Base-by-base conservation (phyloP, 164 flowering plant species). In the Akebia trifoliata region DNA sequence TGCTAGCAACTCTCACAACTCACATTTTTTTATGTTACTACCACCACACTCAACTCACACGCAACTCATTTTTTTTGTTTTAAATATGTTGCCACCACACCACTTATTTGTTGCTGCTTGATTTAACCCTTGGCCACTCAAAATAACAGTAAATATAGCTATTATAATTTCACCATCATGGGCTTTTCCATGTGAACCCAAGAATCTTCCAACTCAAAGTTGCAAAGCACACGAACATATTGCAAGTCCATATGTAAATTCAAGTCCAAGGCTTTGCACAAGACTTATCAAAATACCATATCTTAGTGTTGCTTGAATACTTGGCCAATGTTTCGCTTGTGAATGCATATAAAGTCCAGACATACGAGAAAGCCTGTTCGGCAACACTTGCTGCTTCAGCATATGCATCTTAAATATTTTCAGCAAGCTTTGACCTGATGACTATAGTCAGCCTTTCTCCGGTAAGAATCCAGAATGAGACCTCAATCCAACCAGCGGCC, bases 351-450 rank as follows among this genome's bases (percentile, higher is more conserved):
- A 93, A 77, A 39, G 99, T 93, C 75, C 92, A 80, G 56, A 86
- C 65, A 67, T 81, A 87, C 20, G 99, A 87, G 49, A 93, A 79
- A 25, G 99, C 97, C 99, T 93, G 99, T 69, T 93, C 99, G 38
- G 99, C 99, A 69, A 87, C 81, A 67, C 97, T 87, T 56, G 99
- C 99, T 50, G 99, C 99, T 69, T 93, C 99, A 61, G 99, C 99
- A 83, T 93, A 93, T 39, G 99, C 99, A 78, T 93, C 99, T 70
- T 93, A 97, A 74, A 93, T 93, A 71, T 90, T 93, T 76, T 93
- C 97, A 38, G 99, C 99, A 69, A 93, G 99, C 68, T 74, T 85
- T 50, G 97, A 90, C 68, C 99, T 84, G 61, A 93, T 93, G 69
- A 90, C 99, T 63, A 96, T 97, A 59, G 99, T 93, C 81, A 90